Conservation (phyloP, 2,329 filamentous ascomycete genomes). For the Ploettnerulaceae sp. region DNA sequence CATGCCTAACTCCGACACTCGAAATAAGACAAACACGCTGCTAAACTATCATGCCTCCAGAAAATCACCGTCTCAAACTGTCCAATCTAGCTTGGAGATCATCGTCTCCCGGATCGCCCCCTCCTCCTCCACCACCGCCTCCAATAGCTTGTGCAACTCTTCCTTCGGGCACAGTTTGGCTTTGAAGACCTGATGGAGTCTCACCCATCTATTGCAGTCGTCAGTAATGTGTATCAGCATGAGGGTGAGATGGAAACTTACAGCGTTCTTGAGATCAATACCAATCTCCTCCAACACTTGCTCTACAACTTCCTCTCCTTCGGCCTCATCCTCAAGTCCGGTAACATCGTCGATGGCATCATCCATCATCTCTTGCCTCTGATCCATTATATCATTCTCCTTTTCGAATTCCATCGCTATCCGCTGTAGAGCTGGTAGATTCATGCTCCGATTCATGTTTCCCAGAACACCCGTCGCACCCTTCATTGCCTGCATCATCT, state of each 20-base stretch:
- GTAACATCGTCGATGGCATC: constrained; percentile 97
- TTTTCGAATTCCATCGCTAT: constrained; percentile 99
- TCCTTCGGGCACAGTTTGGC: constrained; percentile 64
- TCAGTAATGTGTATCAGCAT: constrained; percentile 11
- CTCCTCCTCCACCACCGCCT: constrained; percentile 58
- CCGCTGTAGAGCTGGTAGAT: constrained; percentile 86
- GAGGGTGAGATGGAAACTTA: constrained; percentile 46
- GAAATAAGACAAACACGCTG: constrained; percentile 18
- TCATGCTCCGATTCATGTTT: constrained; percentile 98
- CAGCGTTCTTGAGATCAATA: constrained; percentile 82
- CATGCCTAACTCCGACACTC: constrained; percentile 19
- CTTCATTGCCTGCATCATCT: constrained; percentile 99
- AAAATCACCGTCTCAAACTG: constrained; percentile 51
- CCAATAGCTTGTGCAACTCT: constrained; percentile 85
- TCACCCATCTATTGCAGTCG: constrained; percentile 68
- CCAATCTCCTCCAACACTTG: constrained; percentile 97
- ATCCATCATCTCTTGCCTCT: constrained; percentile 99
- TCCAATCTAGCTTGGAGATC: constrained; percentile 92
- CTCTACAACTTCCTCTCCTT: constrained; percentile 94
- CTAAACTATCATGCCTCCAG: constrained; percentile 5
- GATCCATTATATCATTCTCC: constrained; percentile 99
- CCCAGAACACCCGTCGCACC: constrained; percentile 88
- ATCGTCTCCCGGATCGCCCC: constrained; percentile 62
- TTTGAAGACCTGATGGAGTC: constrained; percentile 79
- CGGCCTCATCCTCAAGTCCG: constrained; percentile 83